Conservation (phyloP, 1,139 yeast species). For the Lodderomyces margitis region DNA sequence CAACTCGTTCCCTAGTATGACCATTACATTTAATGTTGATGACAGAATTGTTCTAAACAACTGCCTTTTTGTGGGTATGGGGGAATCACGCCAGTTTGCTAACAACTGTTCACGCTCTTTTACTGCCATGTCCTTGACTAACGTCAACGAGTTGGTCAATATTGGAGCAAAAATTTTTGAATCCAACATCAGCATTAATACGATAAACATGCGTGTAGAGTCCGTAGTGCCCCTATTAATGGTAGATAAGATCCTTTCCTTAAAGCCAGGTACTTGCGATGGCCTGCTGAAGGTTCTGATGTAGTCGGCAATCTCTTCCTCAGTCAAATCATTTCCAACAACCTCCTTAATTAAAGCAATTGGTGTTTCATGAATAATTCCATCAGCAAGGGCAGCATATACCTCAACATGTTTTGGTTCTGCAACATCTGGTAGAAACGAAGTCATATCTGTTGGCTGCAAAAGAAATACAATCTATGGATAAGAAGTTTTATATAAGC, state of each 20-base stretch:
- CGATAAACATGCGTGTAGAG: conserved; percentile 23
- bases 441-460: conserved; percentile 4
- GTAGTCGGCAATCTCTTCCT: conserved; percentile 33
- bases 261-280: conserved; percentile 30
- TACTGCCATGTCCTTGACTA: conserved; percentile 36
- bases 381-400: conserved; percentile 33
- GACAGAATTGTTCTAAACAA: conserved; percentile 27
- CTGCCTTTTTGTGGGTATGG: conserved; percentile 27
- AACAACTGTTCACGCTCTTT: conserved; percentile 30
- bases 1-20: conserved; percentile 28
- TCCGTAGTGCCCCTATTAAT: conserved; percentile 19
- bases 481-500: too few relatives aligned
- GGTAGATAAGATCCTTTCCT: conserved; percentile 18
- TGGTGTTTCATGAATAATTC: conserved; percentile 33
- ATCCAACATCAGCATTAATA: conserved; percentile 27
- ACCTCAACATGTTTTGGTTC: conserved; percentile 29
- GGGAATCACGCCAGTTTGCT: conserved; percentile 41
- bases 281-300: conserved; percentile 28
- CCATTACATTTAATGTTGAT: conserved; percentile 25
- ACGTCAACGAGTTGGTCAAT: conserved; percentile 36
- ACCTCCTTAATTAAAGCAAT: conserved; percentile 30
- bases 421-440: conserved; percentile 18
- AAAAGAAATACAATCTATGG: too few relatives aligned
- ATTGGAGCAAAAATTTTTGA: conserved; percentile 34
- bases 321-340: conserved; percentile 28